A percentile compares a stretch with the other conserved stretches of the same genome.
These are phyloP conservation scores for Yamadazyma takamatsuzukensis DNA, from an alignment of 805 yeast genomes.

Conservation along the genomic window DNA sequence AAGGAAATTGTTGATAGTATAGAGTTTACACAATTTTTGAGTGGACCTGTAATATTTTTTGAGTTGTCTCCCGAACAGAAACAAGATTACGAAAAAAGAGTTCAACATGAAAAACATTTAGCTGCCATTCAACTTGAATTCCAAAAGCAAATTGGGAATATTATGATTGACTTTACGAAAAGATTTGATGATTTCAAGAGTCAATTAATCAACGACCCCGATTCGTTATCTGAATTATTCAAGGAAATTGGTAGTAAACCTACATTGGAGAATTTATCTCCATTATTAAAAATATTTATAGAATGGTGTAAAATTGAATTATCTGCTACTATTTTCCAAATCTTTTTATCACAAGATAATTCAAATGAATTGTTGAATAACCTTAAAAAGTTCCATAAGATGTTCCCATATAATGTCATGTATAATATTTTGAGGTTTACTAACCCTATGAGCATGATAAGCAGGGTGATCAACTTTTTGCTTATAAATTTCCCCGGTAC, in stretches of 20 bases:
- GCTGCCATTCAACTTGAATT: constrained; percentile 65
- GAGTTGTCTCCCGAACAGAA: constrained; percentile 40
- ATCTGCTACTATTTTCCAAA: constrained; percentile 78
- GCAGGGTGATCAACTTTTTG: constrained; percentile 74
- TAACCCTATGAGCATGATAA: constrained; percentile 82
- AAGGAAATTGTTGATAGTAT: constrained; percentile 54
- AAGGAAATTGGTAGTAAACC: constrained; percentile 58
- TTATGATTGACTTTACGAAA: constrained; percentile 51
- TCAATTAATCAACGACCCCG: constrained; percentile 44
- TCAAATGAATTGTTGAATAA: constrained; percentile 74
- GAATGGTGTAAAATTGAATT: constrained; percentile 82
- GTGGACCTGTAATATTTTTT: constrained; percentile 32
- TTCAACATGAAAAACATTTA: constrained; percentile 55
- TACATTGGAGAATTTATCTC: constrained; percentile 56
- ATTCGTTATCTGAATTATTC: constrained; percentile 61
- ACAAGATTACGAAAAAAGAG: constrained; percentile 56
- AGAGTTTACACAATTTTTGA: constrained; percentile 52
- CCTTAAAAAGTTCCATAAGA: constrained; percentile 63
- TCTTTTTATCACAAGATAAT: constrained; percentile 76
- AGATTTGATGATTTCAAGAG: constrained; percentile 59
- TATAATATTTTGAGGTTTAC: constrained; percentile 76
- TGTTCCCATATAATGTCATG: constrained; percentile 78
- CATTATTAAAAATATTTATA: constrained; percentile 63
- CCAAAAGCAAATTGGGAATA: constrained; percentile 61
- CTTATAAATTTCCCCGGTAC: constrained; percentile 47